Conservation (phyloP, 371 early-diverging fungal species). For the Dichotomocladium elegans region DNA sequence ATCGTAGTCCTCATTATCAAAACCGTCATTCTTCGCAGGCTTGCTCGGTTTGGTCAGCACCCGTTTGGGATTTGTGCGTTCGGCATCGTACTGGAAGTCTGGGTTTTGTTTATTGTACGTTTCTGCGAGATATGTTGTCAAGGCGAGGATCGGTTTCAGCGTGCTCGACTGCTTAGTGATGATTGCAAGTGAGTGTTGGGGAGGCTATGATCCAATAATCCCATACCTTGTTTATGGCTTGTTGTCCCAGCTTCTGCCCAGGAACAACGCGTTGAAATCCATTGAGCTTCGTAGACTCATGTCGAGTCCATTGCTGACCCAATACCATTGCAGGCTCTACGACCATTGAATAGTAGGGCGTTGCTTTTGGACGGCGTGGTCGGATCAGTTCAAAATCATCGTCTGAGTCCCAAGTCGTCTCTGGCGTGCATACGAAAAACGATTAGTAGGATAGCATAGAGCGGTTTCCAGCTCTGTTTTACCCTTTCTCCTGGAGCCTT, state of each 20-base stretch:
- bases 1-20: conserved; percentile 93
- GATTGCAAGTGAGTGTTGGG: neutral
- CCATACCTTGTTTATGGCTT: neutral
- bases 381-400: conserved; percentile 24
- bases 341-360: conserved; percentile 25
- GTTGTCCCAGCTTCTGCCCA: conserved; percentile 1
- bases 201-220: neutral
- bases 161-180: neutral
- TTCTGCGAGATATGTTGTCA: conserved; percentile 62
- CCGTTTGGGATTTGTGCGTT: conserved; percentile 73
- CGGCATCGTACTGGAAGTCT: conserved; percentile 66
- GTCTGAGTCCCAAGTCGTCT: conserved; percentile 30
- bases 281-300: neutral
- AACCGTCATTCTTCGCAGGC: conserved; percentile 87
- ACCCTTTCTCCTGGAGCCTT: too few species aligned
- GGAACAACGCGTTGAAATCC: conserved; percentile 8
- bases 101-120: conserved; percentile 73
- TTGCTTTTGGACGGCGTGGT: conserved; percentile 1
- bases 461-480: too few species aligned
- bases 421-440: too few species aligned
- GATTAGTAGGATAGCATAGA: too few species aligned
- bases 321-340: conserved; percentile 28
- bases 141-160: neutral
- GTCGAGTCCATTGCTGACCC: conserved; percentile 32
- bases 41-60: conserved; percentile 93